Base-by-base conservation (phyloP, 2,329 filamentous ascomycete species). In the Fusarium sp. region DNA sequence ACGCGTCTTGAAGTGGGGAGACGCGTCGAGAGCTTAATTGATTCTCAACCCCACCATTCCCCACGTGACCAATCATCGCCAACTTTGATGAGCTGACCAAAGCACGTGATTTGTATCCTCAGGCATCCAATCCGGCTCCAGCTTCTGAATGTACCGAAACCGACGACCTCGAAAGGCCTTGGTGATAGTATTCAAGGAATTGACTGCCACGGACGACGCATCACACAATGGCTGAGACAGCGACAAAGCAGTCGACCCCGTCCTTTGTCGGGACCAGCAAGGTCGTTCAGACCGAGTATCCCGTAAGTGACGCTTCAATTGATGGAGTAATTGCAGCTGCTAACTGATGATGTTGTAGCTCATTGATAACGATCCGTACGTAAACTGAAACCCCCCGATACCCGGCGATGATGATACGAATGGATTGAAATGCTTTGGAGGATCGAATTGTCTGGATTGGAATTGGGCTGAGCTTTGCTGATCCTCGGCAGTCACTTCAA, bases 351-450 rank as follows among this genome's bases (percentile, higher is more conserved):
- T 80, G 77, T 85, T 81, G 77, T 85, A 99, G 96, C 93, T 98
- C 86, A 98, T 99, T 85, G 96, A 99, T 88, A 97, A 94, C 87
- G 96, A 99, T 85, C 96, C 96, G 95, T 98, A 95, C 66, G 82
- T 83, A 63, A 56, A 47, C 28, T 33, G 39, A 70, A 41, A 55
- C 52, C 45, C 42, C 28, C 24, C 48, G 66, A 60, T 33, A 26
- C 38, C 63, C 31, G 58, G 47, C 62, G 35, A 56, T 22, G 45
- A 67, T 35, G 24, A 65, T 13, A 48, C 57, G 60, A 74, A 18
- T 48, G 15, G 28, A 36, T 42, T 13, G 20, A 17, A 22, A 41
- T 15, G 14, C 20, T 24, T 41, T 18, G 11, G 39, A 33, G 20
- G 26, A 26, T n/a, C 17, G 22, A 66, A 58, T 35, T 28, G n/a